A percentile compares a stretch with the other conserved stretches of the same genome.
phyloP scores from a whole-genome alignment of 352 stramenopile genomes.

The Achlya hypogyna region DNA sequence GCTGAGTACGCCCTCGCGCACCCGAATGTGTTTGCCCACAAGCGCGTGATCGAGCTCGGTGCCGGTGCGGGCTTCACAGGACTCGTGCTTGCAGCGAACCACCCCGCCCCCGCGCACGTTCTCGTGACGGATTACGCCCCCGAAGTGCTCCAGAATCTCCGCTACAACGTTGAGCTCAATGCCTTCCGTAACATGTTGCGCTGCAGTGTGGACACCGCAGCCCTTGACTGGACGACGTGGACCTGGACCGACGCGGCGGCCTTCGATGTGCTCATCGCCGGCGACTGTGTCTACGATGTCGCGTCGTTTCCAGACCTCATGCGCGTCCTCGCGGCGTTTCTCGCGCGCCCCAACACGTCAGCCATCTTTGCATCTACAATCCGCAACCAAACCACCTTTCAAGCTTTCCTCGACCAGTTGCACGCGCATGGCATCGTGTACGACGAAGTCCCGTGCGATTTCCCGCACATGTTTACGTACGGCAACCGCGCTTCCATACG shows the following conservation, averaged over 20 bases:
- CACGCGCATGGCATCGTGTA: slow-evolving; percentile 43
- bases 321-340: slow-evolving; percentile 46
- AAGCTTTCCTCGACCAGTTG: slow-evolving; percentile 59
- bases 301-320: slow-evolving; percentile 45
- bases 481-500: slow-evolving; percentile 59
- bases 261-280: slow-evolving; percentile 54
- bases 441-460: slow-evolving; percentile 43
- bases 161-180: slow-evolving; percentile 78
- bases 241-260: slow-evolving; percentile 27
- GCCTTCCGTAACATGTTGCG: slow-evolving; percentile 23
- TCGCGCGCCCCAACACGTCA: slow-evolving; percentile 19
- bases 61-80: slow-evolving; percentile 65
- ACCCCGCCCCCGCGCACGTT: slow-evolving; percentile 25
- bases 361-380: slow-evolving; percentile 72
- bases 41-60: slow-evolving; percentile 59
- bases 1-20: slow-evolving; percentile 62
- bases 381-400: slow-evolving; percentile 64
- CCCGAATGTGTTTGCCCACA: slow-evolving; percentile 33
- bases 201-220: slow-evolving; percentile 45
- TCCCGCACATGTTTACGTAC: slow-evolving; percentile 38
- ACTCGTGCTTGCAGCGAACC: slow-evolving; percentile 39
- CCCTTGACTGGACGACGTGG: slow-evolving; percentile 68
- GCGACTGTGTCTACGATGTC: slow-evolving; percentile 74
- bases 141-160: slow-evolving; percentile 74
- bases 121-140: slow-evolving; percentile 70